Evolutionary conservation across 2,329 filamentous ascomycete species (phyloP), one percentile per base, ranked within the genome.

Genomic region (Cercospora berteroae): DNA sequence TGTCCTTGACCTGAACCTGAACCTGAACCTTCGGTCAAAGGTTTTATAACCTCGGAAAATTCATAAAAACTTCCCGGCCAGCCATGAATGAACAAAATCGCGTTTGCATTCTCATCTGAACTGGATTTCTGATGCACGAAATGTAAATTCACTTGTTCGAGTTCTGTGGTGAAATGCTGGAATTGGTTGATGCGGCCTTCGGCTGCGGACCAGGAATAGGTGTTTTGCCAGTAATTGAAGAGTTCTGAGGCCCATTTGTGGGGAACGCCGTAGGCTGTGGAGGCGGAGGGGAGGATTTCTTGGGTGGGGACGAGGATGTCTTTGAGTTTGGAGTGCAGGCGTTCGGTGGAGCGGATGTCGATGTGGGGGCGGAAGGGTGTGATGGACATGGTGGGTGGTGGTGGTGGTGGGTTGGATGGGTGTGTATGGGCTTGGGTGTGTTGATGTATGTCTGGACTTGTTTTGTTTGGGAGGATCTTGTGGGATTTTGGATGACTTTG

Each of bases 31-130:
- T 76, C 65, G 4, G 78, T 71, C 1, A 83, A 69, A 27, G 77
- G 72, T 59, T 75, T 68, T 69, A 80, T 80, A 18, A 81, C 76
- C 66, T 78, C 79, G 56, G 72, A 79, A 69, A 81, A 82, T 67
- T 84, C 81, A 69, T 80, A 79, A 64, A 83, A 83, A 1, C 77
- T 79, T 4, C 81, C 81, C 2, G 81, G 81, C 82, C 80, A 83
- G 33, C 81, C 82, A 69, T 83, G 80, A 1, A 81, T 70, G 33
- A 82, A 70, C 1, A 83, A 70, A 1, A 83, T 70, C 0, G 79
- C 80, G 20, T 76, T 69, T 3, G 52, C 80, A 78, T 65, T 61
- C 5, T 61, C n/a, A n/a, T n/a, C n/a, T n/a, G n/a, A n/a, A n/a
- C n/a, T 58, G 0, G 75, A 75, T 55, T 73, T 75, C 36, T 78